These are phyloP conservation scores for Colletotrichum sidae DNA, from an alignment of 2,329 filamentous ascomycete genomes.

Conservation along the genomic window DNA sequence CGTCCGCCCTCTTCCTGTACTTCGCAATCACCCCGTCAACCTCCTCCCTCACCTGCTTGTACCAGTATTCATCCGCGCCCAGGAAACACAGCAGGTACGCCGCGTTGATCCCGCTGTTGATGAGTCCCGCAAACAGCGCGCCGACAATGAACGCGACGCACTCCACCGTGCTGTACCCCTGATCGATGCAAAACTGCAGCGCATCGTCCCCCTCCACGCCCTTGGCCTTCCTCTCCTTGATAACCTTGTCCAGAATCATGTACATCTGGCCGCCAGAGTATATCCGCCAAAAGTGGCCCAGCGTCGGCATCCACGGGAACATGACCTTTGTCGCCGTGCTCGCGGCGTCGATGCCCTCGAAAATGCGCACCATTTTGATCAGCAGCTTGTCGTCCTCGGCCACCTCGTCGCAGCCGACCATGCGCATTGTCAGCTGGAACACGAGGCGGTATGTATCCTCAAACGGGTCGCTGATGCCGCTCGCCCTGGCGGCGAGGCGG, in stretches of 20 bases:
- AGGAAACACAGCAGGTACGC: constrained; percentile 65
- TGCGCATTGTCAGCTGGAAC: constrained; percentile 68
- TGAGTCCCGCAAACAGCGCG: constrained; percentile 65
- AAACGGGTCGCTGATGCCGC: constrained; percentile 61
- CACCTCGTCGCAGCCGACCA: constrained; percentile 64
- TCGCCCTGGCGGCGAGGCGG: constrained; percentile 43
- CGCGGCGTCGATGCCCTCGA: constrained; percentile 58
- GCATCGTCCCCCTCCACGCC: constrained; percentile 60
- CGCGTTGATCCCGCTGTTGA: constrained; percentile 68
- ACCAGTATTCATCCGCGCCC: constrained; percentile 59
- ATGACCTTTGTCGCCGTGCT: constrained; percentile 59
- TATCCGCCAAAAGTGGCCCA: constrained; percentile 54
- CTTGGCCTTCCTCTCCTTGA: constrained; percentile 55
- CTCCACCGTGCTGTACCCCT: constrained; percentile 56
- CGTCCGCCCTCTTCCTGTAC: constrained; percentile 48
- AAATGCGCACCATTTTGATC: constrained; percentile 55
- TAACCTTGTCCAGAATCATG: constrained; percentile 59
- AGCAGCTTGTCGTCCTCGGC: constrained; percentile 58
- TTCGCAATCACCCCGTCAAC: constrained; percentile 57
- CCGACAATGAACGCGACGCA: constrained; percentile 64
- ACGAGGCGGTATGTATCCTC: constrained; percentile 63
- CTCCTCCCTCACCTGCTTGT: constrained; percentile 56
- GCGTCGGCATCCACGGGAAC: constrained; percentile 63
- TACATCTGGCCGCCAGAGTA: constrained; percentile 60
- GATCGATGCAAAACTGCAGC: constrained; percentile 65